phyloP scores from a whole-genome alignment of 2,329 filamentous ascomycete species.

The Aspergillus viridinutans region DNA sequence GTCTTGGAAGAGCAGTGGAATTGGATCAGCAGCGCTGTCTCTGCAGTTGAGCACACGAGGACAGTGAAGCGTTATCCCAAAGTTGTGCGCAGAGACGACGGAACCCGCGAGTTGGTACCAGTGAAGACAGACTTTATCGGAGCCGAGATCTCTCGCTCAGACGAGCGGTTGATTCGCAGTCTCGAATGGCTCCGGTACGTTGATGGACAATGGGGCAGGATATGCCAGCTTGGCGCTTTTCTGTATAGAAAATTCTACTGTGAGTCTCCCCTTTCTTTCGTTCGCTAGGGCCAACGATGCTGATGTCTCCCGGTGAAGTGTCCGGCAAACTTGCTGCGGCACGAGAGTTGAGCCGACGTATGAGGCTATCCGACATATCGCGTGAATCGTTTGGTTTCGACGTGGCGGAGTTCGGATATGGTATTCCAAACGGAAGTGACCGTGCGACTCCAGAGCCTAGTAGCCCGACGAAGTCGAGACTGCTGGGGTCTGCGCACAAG shows the following conservation, averaged over 20 bases:
- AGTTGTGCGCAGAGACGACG: slow-evolving; percentile 50
- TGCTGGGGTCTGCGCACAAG: slow-evolving; percentile 23
- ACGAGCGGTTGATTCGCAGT: slow-evolving; percentile 72
- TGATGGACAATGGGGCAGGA: slow-evolving; percentile 65
- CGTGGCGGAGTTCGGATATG: slow-evolving; percentile 23
- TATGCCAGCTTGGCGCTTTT: slow-evolving; percentile 64
- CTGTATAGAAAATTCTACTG: slow-evolving; percentile 81
- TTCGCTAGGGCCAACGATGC: slow-evolving; percentile 1
- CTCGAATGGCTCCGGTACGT: slow-evolving; percentile 81
- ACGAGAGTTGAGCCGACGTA: slow-evolving; percentile 48
- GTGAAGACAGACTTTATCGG: slow-evolving; percentile 69
- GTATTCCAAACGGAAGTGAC: slow-evolving; percentile 20
- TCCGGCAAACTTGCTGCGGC: slow-evolving; percentile 51
- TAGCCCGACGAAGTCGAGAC: slow-evolving; percentile 31
- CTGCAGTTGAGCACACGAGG: slow-evolving; percentile 29
- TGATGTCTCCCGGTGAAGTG: slow-evolving; percentile 12
- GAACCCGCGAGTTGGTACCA: slow-evolving; percentile 54
- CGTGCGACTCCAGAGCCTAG: slow-evolving; percentile 23
- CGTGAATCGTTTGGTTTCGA: slow-evolving; percentile 38
- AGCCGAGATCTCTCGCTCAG: slow-evolving; percentile 53
- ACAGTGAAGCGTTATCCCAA: slow-evolving; percentile 29
- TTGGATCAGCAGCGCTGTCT: slow-evolving; percentile 36
- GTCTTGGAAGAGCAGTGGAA: slow-evolving; percentile 68
- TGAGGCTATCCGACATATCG: slow-evolving; percentile 48
- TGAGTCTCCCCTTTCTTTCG: slow-evolving; percentile 49